Percentiles rank a stretch among this genome's conserved stretches.
These are phyloP conservation scores for Claviceps citrina DNA, from an alignment of 2,329 filamentous ascomycete genomes.

Conservation along the genomic window DNA sequence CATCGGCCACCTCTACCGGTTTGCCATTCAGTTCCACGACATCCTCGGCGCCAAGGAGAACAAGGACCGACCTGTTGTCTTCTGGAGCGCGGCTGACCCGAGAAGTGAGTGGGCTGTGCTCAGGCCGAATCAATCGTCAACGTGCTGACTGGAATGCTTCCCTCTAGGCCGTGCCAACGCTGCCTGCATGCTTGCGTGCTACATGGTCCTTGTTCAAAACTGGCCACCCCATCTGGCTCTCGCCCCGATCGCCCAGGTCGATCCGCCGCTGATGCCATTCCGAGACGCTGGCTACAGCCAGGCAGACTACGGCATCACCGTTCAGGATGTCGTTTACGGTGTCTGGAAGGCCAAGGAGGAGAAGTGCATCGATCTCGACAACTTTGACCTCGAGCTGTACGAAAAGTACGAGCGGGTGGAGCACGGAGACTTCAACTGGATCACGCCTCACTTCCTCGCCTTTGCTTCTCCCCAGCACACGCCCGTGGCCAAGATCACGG, in stretches of 20 bases:
- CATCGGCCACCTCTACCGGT: constrained; percentile 92
- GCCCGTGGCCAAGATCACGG: constrained; percentile 56
- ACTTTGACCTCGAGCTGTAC: constrained; percentile 94
- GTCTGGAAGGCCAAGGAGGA: constrained; percentile 99
- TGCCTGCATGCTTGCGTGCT: constrained; percentile 86
- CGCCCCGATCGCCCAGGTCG: constrained; percentile 88
- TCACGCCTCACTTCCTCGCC: constrained; percentile 85
- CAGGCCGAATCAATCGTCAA: too few species aligned
- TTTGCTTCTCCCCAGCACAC: constrained; percentile 88
- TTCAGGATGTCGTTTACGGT: constrained; percentile 95
- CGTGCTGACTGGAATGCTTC: neutral
- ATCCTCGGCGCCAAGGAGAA: constrained; percentile 84
- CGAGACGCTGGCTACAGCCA: constrained; percentile 96
- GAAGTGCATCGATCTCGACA: constrained; percentile 75
- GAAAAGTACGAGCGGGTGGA: constrained; percentile 91
- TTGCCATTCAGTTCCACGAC: constrained; percentile 90
- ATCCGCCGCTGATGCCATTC: constrained; percentile 97
- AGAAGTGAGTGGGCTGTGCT: constrained; percentile 49
- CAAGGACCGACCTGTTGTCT: constrained; percentile 78
- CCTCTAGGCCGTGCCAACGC: constrained; percentile 76
- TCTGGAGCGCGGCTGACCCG: constrained; percentile 87
- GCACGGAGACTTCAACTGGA: constrained; percentile 99
- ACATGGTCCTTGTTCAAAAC: constrained; percentile 96
- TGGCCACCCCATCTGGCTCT: constrained; percentile 95
- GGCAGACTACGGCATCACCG: constrained; percentile 86